Evolutionary conservation across 1,284 basidiomycete genomes (phyloP).

Genomic region (Cutaneotrichosporon mucoides): DNA sequence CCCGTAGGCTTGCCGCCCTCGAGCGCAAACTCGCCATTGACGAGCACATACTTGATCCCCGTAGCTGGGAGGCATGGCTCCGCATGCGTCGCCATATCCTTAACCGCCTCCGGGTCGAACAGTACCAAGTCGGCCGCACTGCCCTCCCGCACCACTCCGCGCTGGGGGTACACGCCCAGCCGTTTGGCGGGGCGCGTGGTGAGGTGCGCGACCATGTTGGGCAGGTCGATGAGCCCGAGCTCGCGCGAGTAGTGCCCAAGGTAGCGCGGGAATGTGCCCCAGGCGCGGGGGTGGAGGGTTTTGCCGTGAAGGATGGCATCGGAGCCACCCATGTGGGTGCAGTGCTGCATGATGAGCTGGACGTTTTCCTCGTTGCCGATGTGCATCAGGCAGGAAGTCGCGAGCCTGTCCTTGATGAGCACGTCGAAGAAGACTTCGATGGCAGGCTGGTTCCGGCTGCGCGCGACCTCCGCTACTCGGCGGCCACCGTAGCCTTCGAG

Average conservation of each 20-base stretch:
- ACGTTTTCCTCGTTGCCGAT: slow-evolving; percentile 48
- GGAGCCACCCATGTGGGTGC: slow-evolving; percentile 37
- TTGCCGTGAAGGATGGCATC: slow-evolving; percentile 44
- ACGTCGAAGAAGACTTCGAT: slow-evolving; percentile 41
- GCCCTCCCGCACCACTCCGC: slow-evolving; percentile 35
- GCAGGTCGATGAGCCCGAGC: slow-evolving; percentile 23
- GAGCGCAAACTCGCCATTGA: slow-evolving; percentile 40
- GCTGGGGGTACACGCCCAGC: slow-evolving; percentile 36
- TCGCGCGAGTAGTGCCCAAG: slow-evolving; percentile 41
- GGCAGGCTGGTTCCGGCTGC: slow-evolving; percentile 7
- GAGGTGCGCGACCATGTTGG: slow-evolving; percentile 42
- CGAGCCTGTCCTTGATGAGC: slow-evolving; percentile 36
- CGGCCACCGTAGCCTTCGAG: slow-evolving; percentile 23
- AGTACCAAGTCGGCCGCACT: slow-evolving; percentile 45
- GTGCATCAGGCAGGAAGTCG: slow-evolving; percentile 44
- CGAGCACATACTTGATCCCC: slow-evolving; percentile 41
- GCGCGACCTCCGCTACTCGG: slow-evolving; percentile 28
- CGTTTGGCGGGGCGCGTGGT: slow-evolving; percentile 44
- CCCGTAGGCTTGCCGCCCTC: slow-evolving; percentile 36
- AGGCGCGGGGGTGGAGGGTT: slow-evolving; percentile 34
- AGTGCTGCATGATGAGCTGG: slow-evolving; percentile 38
- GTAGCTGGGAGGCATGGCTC: slow-evolving; percentile 25
- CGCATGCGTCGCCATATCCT: slow-evolving; percentile 35
- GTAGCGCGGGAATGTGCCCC: slow-evolving; percentile 44
- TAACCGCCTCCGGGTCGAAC: slow-evolving; percentile 37